phyloP scores from a whole-genome alignment of 257 asterid species.

The Paulownia fortunei region DNA sequence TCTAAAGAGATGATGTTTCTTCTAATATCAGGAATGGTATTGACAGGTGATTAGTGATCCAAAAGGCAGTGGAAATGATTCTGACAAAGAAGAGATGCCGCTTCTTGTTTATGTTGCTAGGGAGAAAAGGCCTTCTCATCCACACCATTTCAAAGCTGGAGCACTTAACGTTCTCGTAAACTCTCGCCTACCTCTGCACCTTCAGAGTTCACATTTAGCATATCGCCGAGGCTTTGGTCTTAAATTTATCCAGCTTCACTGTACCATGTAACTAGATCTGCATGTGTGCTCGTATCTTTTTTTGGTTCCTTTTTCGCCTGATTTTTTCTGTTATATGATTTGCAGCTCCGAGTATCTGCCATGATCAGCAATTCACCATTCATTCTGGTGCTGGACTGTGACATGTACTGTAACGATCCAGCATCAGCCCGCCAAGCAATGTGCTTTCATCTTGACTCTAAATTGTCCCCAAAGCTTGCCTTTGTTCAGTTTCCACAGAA shows the following conservation, averaged over 20 bases:
- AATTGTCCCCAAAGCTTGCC: slow-evolving; percentile 46
- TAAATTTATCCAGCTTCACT: no score
- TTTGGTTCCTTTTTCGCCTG: neutral
- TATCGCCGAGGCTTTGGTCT: neutral
- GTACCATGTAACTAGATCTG: no score
- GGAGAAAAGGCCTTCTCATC: slow-evolving; percentile 55
- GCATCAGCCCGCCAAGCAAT: slow-evolving; percentile 60
- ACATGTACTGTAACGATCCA: slow-evolving; percentile 59
- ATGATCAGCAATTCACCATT: slow-evolving; percentile 76
- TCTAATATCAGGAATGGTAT: neutral
- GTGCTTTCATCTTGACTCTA: slow-evolving; percentile 63
- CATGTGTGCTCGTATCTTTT: no score
- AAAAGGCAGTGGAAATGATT: neutral
- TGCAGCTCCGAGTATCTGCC: slow-evolving; percentile 73
- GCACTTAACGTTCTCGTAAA: slow-evolving; percentile 72
- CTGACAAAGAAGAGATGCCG: slow-evolving; percentile 38
- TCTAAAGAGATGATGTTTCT: neutral
- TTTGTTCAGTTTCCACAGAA: slow-evolving; percentile 79
- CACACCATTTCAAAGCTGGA: slow-evolving; percentile 89
- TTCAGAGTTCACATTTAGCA: neutral
- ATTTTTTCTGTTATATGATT: neutral
- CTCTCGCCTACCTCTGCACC: neutral
- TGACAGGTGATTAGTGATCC: slow-evolving; percentile 52
- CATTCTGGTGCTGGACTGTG: slow-evolving; percentile 57
- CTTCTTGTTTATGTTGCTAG: slow-evolving; percentile 69